These are phyloP conservation scores for Monosporascus sp. DNA, from an alignment of 2,329 filamentous ascomycete species.

Conservation along the genomic window DNA sequence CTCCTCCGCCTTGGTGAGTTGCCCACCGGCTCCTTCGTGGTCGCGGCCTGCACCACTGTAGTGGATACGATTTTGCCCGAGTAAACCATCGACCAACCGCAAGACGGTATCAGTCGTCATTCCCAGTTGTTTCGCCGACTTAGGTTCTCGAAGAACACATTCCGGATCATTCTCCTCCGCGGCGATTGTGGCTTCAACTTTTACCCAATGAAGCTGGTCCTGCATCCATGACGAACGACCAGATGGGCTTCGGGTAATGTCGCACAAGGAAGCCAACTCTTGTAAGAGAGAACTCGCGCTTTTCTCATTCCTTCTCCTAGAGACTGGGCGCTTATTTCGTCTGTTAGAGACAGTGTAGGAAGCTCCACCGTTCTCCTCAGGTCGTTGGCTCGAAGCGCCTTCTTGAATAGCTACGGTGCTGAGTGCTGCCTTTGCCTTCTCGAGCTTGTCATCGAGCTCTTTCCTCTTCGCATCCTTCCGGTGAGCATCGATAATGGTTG, in stretches of 20 bases:
- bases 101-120: slow-evolving; percentile 12
- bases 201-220: slow-evolving; percentile 20
- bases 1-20: background rate
- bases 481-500: slow-evolving; percentile 57
- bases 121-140: slow-evolving; percentile 7
- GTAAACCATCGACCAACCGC: slow-evolving; percentile 15
- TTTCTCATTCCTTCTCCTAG: background rate
- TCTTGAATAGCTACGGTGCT: slow-evolving; percentile 32
- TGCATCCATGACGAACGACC: slow-evolving; percentile 14
- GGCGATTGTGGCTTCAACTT: slow-evolving; percentile 20
- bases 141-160: slow-evolving; percentile 16
- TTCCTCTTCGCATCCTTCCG: slow-evolving; percentile 53
- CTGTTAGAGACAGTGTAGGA: background rate
- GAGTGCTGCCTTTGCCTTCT: slow-evolving; percentile 46
- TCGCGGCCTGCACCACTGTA: slow-evolving; percentile 5
- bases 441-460: slow-evolving; percentile 59
- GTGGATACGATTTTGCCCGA: slow-evolving; percentile 1
- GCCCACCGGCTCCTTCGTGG: background rate
- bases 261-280: slow-evolving; percentile 17
- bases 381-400: slow-evolving; percentile 3
- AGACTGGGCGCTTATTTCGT: background rate
- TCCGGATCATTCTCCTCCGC: slow-evolving; percentile 17
- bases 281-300: slow-evolving; percentile 6
- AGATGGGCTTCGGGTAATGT: slow-evolving; percentile 11
- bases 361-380: background rate